Evolutionary conservation across 306 rosid genomes (phyloP).

Genomic region (Luffa aegyptiaca): DNA sequence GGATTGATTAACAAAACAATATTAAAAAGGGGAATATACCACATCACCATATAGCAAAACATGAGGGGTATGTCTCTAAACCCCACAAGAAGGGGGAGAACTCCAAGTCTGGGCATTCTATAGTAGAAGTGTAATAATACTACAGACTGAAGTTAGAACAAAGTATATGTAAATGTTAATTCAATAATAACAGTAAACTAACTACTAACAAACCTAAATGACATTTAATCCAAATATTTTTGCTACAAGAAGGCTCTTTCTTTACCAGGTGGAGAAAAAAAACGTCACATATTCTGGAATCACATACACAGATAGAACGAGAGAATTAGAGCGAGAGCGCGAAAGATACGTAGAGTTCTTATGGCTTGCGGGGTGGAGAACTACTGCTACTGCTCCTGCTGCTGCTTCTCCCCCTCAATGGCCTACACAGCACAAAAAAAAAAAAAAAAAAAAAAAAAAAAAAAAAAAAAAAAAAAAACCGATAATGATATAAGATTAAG

Average conservation of each 20-base stretch:
- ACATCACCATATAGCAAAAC: too few relatives aligned
- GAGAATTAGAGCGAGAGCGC: neutral
- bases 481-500: neutral
- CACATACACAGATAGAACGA: neutral
- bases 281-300: neutral
- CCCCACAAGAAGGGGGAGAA: neutral
- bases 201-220: neutral
- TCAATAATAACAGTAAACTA: neutral
- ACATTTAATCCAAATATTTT: neutral
- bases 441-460: neutral
- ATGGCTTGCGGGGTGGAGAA: constrained; percentile 62
- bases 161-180: neutral
- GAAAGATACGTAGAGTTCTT: neutral
- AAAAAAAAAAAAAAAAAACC: neutral
- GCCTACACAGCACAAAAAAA: constrained; percentile 28
- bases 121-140: neutral
- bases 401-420: constrained; percentile 71
- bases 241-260: neutral
- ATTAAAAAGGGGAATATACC: too few relatives aligned
- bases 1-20: too few relatives aligned
- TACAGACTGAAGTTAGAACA: neutral
- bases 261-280: neutral
- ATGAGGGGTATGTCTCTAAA: neutral
- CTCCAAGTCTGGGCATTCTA: neutral
- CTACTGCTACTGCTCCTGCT: constrained; percentile 92